These are phyloP conservation scores for Geotrichum cucujoidarum DNA, from an alignment of 1,139 yeast genomes.

Conservation along the genomic window DNA sequence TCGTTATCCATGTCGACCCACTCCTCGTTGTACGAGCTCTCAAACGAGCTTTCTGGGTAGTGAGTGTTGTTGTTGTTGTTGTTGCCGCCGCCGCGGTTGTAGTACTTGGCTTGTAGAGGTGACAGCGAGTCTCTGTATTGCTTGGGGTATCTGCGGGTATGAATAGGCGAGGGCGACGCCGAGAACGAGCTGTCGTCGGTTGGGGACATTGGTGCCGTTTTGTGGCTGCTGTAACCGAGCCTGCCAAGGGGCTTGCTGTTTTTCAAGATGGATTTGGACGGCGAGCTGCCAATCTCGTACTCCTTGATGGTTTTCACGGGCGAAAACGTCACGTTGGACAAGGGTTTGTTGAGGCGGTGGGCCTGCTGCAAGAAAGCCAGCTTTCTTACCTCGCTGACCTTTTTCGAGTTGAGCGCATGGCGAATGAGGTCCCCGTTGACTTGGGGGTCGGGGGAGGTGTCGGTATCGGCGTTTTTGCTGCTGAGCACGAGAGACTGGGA, in stretches of 20 bases:
- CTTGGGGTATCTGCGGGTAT: not conserved
- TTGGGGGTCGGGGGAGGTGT: not conserved
- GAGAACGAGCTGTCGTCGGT: not conserved
- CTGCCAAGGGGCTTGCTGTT: not conserved
- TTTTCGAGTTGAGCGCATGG: not conserved
- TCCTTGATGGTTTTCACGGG: conserved; percentile 4
- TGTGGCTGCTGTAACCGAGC: not conserved
- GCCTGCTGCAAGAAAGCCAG: conserved; percentile 11
- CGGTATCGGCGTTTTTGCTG: not conserved
- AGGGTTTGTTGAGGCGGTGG: conserved; percentile 2
- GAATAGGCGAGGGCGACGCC: not conserved
- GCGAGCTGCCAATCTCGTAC: conserved; percentile 8
- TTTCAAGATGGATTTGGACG: not conserved
- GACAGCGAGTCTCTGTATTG: not conserved
- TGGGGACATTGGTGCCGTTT: not conserved
- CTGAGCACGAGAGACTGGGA: conserved; percentile 1
- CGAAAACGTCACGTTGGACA: not conserved
- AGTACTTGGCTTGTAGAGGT: not conserved
- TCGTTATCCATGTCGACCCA: conserved; percentile 8
- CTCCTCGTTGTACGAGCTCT: not conserved
- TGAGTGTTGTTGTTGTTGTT: no score
- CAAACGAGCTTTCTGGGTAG: conserved; percentile 8
- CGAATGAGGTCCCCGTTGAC: conserved; percentile 1
- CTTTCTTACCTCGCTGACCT: conserved; percentile 2
- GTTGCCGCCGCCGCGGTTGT: not conserved